Base-by-base conservation (phyloP, 179 eudicot species). In the Spinacia oleracea region DNA sequence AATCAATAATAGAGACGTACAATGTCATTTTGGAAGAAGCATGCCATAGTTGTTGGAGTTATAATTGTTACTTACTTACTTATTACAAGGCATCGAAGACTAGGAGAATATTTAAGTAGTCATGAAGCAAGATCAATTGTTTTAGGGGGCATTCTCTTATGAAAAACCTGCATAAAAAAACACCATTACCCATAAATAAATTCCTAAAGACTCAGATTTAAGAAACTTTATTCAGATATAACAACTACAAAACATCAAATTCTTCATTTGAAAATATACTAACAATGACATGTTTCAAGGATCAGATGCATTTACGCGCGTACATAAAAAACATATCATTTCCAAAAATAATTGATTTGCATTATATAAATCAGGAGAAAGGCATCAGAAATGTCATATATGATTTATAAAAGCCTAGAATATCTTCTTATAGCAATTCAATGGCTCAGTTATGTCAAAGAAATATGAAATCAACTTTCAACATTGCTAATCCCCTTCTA, bases 31-130 rank as follows among this genome's bases (percentile, higher is more conserved):
- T n/a, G n/a, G n/a, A n/a, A n/a, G n/a, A n/a, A n/a, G n/a, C n/a
- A n/a, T n/a, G n/a, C n/a, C n/a, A n/a, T n/a, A n/a, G n/a, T n/a
- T n/a, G n/a, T n/a, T n/a, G n/a, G 25, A 3, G 32, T 74, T 43
- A 35, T 2, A 65, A 20, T 18, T 11, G 75, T 74, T 74, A 86
- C 97, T 88, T 81, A 93, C 98, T 0, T n/a, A n/a, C n/a, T n/a
- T n/a, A n/a, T n/a, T n/a, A 97, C 98, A 76, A 93, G 87, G 83
- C 95, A 93, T 53, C 97, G 98, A 74, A 93, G 95, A 80, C 91
- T 92, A 31, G 97, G 98, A 21, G 98, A 92, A 79, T 93, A 93
- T 72, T 93, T 97, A 73, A 93, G 93, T 43, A 93, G 84, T 74
- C 97, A 77, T 38, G 97, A 93, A 66, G 95, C 89, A 74, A 93